These are phyloP conservation scores for Pythium aristosporum DNA, from an alignment of 352 stramenopile species.

Conservation along the genomic window DNA sequence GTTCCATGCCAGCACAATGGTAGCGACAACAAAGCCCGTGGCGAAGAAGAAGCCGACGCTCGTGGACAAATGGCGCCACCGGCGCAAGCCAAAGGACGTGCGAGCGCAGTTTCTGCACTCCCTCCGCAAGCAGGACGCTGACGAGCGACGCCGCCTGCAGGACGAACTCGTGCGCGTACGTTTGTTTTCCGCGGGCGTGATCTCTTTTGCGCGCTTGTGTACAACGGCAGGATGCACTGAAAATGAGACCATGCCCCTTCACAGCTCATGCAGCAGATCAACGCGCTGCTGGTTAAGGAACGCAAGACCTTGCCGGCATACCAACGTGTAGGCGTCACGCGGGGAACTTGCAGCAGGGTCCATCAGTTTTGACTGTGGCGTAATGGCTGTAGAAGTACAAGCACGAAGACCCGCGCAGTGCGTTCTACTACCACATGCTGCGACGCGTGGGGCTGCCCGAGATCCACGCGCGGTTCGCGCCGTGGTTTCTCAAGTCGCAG, in stretches of 20 bases:
- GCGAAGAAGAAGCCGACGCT: conserved; percentile 17
- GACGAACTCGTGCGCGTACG: conserved; percentile 49
- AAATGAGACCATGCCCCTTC: background rate
- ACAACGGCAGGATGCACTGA: too few relatives aligned
- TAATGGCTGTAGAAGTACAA: conserved; percentile 45
- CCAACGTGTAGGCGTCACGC: conserved; percentile 35
- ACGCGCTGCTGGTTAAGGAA: conserved; percentile 60
- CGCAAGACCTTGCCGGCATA: conserved; percentile 46
- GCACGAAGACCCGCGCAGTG: conserved; percentile 62
- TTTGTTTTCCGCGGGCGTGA: background rate
- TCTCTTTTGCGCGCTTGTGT: background rate
- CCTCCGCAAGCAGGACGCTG: conserved; percentile 36
- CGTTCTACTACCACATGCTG: conserved; percentile 81
- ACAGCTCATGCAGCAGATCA: conserved; percentile 74
- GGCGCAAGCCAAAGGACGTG: conserved; percentile 37
- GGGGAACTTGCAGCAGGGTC: too few relatives aligned
- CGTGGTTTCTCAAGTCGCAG: conserved; percentile 80
- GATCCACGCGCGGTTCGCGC: conserved; percentile 69
- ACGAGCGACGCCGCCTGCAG: conserved; percentile 36
- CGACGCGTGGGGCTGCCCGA: conserved; percentile 64
- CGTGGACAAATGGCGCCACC: conserved; percentile 22
- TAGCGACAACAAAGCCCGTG: background rate
- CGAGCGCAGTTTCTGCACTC: conserved; percentile 41
- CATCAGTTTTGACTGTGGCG: too few relatives aligned
- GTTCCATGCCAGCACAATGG: background rate